Conservation (phyloP, 2,329 filamentous ascomycete genomes). For the Apiospora pterosperma region DNA sequence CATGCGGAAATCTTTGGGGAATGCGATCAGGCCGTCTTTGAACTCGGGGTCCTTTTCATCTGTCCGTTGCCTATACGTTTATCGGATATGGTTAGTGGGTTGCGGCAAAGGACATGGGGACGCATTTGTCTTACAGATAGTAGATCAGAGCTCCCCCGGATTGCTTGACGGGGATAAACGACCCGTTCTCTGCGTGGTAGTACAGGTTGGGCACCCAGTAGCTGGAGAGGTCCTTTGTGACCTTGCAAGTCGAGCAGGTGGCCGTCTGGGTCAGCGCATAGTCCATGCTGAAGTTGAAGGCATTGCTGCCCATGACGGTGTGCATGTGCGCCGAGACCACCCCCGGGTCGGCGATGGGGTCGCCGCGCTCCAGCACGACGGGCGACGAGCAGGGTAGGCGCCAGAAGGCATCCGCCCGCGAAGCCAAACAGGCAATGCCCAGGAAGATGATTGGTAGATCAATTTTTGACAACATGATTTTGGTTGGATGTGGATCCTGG, state of each 20-base stretch:
- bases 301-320: constrained; percentile 60
- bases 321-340: constrained; percentile 54
- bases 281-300: constrained; percentile 52
- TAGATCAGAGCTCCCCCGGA: constrained; percentile 45
- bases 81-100: background rate
- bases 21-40: constrained; percentile 50
- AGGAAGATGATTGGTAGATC: constrained; percentile 5
- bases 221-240: constrained; percentile 59
- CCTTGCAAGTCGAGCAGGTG: constrained; percentile 63
- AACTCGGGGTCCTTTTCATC: constrained; percentile 33
- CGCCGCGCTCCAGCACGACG: constrained; percentile 41
- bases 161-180: constrained; percentile 50
- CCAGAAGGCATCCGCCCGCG: constrained; percentile 18
- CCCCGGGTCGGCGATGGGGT: constrained; percentile 58
- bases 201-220: constrained; percentile 65
- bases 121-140: constrained; percentile 39
- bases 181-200: constrained; percentile 50
- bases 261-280: constrained; percentile 49
- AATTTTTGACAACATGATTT: background rate
- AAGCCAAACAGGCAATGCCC: constrained; percentile 11
- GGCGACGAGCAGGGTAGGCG: constrained; percentile 20
- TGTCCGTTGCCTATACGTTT: constrained; percentile 32
- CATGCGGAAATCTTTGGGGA: constrained; percentile 63
- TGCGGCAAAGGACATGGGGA: background rate
- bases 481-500: background rate